Evolutionary conservation across 1,284 basidiomycete species (phyloP), one percentile per base, ranked within the genome.

Genomic region (Trametes versicolor): DNA sequence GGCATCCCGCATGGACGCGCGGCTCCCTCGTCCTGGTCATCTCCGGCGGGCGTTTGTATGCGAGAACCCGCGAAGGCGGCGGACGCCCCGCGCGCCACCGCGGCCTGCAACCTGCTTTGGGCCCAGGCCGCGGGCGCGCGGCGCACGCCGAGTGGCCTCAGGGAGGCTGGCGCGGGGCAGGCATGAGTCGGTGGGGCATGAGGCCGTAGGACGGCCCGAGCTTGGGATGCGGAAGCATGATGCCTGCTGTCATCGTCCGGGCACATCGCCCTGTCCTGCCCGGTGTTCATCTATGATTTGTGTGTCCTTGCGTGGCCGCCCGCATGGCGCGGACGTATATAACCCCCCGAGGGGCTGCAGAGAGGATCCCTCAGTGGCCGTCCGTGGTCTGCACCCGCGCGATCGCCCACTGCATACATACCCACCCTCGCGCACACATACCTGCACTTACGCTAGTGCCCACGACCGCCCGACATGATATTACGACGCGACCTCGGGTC

Each of bases 11-110:
- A 58, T 64, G 62, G 50, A 52, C 25, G 43, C 19, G 34, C 36
- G 47, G 36, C 23, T 45, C 36, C 60, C 54, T 21, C 54, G 19
- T 60, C 50, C 27, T 58, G 37, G 27, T 55, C 59, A 62, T 67
- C 32, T 67, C 65, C 62, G 62, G 36, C 45, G 53, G 29, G 34
- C 23, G 13, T 23, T 21, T 57, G 61, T 57, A 62, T 62, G 47
- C 49, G 49, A 51, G 61, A 62, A 62, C 61, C 49, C 48, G 61
- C 37, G 61, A 57, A 57, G 54, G 32, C 39, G 39, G 37, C 34
- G 51, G 43, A 21, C 23, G 36, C 32, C 17, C 12, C 54, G 17
- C 39, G 45, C 47, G 47, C 47, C 57, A 36, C 57, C 23, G 23
- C 45, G 56, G 53, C 1, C 49, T 29, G 15, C 21, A 32, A 27